Conservation (phyloP, 495 filamentous ascomycete genomes). For the Annulohypoxylon stygium region DNA sequence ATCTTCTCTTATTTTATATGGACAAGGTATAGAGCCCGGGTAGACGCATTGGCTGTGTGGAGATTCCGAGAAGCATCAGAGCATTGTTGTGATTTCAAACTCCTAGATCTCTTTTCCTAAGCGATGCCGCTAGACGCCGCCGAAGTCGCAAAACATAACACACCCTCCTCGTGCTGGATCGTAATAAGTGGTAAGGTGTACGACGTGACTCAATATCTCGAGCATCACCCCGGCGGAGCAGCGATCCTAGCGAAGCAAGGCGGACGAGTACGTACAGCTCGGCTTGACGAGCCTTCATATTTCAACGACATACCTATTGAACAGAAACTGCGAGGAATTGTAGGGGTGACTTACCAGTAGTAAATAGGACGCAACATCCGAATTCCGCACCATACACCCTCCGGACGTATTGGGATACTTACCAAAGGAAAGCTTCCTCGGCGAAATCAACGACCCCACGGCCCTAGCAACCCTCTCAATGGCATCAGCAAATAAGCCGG, state of each 20-base stretch:
- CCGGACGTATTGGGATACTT: constrained; percentile 70
- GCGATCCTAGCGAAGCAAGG: constrained; percentile 76
- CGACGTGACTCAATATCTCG: constrained; percentile 77
- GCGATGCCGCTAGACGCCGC: constrained; percentile 39
- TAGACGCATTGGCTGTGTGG: neutral
- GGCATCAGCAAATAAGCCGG: constrained; percentile 21
- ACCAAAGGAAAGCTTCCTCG: constrained; percentile 73
- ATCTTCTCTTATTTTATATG: neutral
- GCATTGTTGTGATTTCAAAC: neutral
- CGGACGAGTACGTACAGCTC: constrained; percentile 54
- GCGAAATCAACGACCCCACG: constrained; percentile 73
- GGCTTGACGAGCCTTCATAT: neutral
- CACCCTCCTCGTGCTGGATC: constrained; percentile 74
- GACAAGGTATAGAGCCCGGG: neutral
- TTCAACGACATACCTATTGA: neutral
- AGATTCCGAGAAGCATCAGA: neutral
- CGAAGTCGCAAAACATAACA: constrained; percentile 73
- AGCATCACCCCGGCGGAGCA: constrained; percentile 77
- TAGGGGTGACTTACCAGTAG: neutral
- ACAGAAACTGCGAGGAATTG: neutral
- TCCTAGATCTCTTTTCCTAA: neutral
- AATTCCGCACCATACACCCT: constrained; percentile 78
- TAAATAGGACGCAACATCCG: constrained; percentile 73
- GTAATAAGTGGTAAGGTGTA: constrained; percentile 80
- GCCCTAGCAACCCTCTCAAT: constrained; percentile 57